These are phyloP conservation scores for Homolaphlyctis polyrhiza DNA, from an alignment of 371 early-diverging fungal genomes.

Conservation along the genomic window DNA sequence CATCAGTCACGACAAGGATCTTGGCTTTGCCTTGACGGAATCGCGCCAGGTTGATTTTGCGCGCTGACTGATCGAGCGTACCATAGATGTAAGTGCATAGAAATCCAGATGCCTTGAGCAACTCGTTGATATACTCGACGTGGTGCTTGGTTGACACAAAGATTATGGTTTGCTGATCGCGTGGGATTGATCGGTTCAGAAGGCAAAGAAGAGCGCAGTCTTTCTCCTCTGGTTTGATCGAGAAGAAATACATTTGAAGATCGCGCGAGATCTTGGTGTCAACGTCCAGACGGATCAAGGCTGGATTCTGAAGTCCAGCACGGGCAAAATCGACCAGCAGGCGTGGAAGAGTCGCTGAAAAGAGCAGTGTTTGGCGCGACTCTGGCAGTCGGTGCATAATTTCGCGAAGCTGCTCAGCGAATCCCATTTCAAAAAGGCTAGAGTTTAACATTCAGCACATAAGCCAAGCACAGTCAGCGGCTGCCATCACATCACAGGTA, in stretches of 20 bases:
- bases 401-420: slow-evolving; percentile 90
- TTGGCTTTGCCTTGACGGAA: slow-evolving; percentile 77
- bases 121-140: slow-evolving; percentile 83
- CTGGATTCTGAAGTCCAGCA: slow-evolving; percentile 85
- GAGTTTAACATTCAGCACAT: not conserved
- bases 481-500: too few relatives aligned
- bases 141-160: slow-evolving; percentile 96
- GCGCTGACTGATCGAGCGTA: slow-evolving; percentile 87
- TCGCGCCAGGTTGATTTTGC: slow-evolving; percentile 76
- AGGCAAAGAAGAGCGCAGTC: slow-evolving; percentile 86
- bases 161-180: slow-evolving; percentile 77
- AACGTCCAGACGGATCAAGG: slow-evolving; percentile 85
- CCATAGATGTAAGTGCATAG: slow-evolving; percentile 87
- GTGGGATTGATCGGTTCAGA: slow-evolving; percentile 47
- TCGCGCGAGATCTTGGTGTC: slow-evolving; percentile 91
- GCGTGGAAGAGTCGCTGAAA: slow-evolving; percentile 93
- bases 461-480: too few relatives aligned
- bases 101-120: slow-evolving; percentile 68
- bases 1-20: slow-evolving; percentile 95
- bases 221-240: slow-evolving; percentile 75
- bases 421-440: slow-evolving; percentile 94
- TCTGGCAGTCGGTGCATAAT: slow-evolving; percentile 78
- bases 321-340: slow-evolving; percentile 91
- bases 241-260: slow-evolving; percentile 78
- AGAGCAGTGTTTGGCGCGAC: slow-evolving; percentile 81